These are phyloP conservation scores for Arachnopeziza araneosa DNA, from an alignment of 2,329 filamentous ascomycete species.

Conservation along the genomic window DNA sequence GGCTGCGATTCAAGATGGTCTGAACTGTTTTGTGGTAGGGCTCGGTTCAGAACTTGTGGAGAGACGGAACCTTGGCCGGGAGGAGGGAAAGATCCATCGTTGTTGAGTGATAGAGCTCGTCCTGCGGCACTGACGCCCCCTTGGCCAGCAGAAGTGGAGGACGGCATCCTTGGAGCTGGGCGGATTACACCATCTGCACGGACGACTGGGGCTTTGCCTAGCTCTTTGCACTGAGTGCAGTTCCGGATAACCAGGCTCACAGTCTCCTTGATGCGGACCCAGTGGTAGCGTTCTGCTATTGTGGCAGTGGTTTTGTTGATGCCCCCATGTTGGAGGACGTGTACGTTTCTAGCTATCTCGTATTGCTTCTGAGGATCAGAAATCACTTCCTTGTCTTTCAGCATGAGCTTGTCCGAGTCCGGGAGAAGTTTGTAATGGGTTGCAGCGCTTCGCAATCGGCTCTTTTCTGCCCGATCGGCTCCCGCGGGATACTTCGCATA, in stretches of 20 bases:
- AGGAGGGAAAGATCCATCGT: not conserved
- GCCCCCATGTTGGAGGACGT: constrained; percentile 73
- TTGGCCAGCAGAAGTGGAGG: constrained; percentile 6
- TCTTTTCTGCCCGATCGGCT: constrained; percentile 92
- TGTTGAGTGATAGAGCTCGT: constrained; percentile 19
- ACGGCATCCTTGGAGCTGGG: constrained; percentile 10
- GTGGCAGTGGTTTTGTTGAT: constrained; percentile 98
- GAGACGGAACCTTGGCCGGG: constrained; percentile 28
- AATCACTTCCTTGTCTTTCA: constrained; percentile 97
- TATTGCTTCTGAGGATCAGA: constrained; percentile 86
- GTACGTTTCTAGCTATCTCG: constrained; percentile 75
- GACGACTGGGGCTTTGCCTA: constrained; percentile 49
- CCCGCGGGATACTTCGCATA: constrained; percentile 89
- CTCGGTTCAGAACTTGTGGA: constrained; percentile 28
- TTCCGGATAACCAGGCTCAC: constrained; percentile 92
- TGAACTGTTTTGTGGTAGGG: constrained; percentile 14
- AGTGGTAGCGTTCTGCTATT: constrained; percentile 92
- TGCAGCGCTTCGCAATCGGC: constrained; percentile 83
- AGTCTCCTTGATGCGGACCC: constrained; percentile 97
- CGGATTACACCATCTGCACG: constrained; percentile 22
- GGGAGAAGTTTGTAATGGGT: constrained; percentile 87
- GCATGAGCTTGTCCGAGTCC: constrained; percentile 70
- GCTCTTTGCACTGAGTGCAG: constrained; percentile 83
- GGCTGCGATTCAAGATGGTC: not conserved
- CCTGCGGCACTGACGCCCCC: constrained; percentile 22